Conservation (phyloP, 1,284 basidiomycete genomes). For the Ceratobasidium sp. region DNA sequence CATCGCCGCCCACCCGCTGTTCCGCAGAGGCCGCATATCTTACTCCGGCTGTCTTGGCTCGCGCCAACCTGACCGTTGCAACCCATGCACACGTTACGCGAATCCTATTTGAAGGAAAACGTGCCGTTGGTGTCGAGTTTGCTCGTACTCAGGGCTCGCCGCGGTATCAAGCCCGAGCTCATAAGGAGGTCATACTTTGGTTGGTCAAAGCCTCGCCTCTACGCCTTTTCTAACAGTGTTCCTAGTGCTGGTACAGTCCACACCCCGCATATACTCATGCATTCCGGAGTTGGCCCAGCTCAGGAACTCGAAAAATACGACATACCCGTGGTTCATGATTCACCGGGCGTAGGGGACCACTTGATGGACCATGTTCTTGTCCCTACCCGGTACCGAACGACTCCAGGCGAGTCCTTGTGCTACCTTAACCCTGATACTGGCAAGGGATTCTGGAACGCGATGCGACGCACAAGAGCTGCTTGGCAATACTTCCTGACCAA, state of each 20-base stretch:
- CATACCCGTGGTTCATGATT: slow-evolving; percentile 61
- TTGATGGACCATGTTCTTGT: slow-evolving; percentile 65
- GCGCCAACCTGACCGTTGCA: slow-evolving; percentile 68
- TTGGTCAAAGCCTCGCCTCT: not conserved
- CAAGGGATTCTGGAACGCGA: slow-evolving; percentile 41
- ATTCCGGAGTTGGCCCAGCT: slow-evolving; percentile 70
- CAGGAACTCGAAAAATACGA: slow-evolving; percentile 57
- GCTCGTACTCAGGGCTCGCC: slow-evolving; percentile 46
- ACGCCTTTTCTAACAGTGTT: not conserved
- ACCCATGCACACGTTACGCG: slow-evolving; percentile 61
- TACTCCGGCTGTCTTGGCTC: slow-evolving; percentile 62
- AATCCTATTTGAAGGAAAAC: slow-evolving; percentile 52
- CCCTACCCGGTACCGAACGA: slow-evolving; percentile 60
- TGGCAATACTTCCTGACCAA: slow-evolving; percentile 55
- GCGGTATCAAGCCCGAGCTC: slow-evolving; percentile 55
- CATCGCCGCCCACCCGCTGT: not conserved
- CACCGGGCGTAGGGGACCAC: slow-evolving; percentile 61
- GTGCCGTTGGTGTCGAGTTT: slow-evolving; percentile 69
- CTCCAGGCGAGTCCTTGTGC: slow-evolving; percentile 52
- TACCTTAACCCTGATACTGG: slow-evolving; percentile 48
- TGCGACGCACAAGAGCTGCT: slow-evolving; percentile 50
- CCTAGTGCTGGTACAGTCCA: slow-evolving; percentile 57
- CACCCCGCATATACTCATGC: slow-evolving; percentile 56
- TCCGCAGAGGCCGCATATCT: slow-evolving; percentile 66
- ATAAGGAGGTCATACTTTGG: slow-evolving; percentile 66